phyloP scores from a whole-genome alignment of 345 rosid species.

The Luvunga scandens region DNA sequence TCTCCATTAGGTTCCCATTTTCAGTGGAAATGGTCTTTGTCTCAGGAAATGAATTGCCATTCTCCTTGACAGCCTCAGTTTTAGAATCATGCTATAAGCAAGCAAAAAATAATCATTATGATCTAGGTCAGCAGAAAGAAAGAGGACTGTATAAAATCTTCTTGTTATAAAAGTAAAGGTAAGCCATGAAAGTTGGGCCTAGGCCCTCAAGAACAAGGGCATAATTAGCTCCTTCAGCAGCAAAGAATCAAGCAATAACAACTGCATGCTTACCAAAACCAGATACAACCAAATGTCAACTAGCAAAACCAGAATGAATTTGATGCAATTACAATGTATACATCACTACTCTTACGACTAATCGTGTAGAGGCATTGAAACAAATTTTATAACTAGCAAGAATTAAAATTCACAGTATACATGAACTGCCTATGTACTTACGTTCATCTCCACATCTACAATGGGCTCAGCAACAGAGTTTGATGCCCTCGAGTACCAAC shows the following conservation, averaged over 20 bases:
- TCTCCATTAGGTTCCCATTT: conserved; percentile 59
- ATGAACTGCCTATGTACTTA: conserved; percentile 34
- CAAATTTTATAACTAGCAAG: not conserved
- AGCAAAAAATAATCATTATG: conserved; percentile 7
- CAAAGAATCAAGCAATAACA: not conserved
- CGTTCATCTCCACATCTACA: conserved; percentile 66
- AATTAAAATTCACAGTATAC: not conserved
- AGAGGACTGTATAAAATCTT: not conserved
- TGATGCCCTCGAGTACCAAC: conserved; percentile 96
- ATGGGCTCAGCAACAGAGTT: conserved; percentile 60
- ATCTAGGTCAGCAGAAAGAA: not conserved
- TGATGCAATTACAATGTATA: not conserved
- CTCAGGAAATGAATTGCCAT: conserved; percentile 59
- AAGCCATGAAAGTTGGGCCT: not conserved
- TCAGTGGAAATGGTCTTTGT: conserved; percentile 66
- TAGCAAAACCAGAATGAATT: not conserved
- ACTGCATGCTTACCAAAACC: not conserved
- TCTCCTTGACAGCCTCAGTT: conserved; percentile 53
- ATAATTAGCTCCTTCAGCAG: not conserved
- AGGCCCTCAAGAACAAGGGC: not conserved
- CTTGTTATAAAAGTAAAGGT: not conserved
- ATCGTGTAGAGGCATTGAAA: not conserved
- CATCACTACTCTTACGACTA: not conserved
- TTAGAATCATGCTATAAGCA: conserved; percentile 52
- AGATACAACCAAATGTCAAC: not conserved